phyloP scores from a whole-genome alignment of 305 asterid species.

The Solanum hybrid region DNA sequence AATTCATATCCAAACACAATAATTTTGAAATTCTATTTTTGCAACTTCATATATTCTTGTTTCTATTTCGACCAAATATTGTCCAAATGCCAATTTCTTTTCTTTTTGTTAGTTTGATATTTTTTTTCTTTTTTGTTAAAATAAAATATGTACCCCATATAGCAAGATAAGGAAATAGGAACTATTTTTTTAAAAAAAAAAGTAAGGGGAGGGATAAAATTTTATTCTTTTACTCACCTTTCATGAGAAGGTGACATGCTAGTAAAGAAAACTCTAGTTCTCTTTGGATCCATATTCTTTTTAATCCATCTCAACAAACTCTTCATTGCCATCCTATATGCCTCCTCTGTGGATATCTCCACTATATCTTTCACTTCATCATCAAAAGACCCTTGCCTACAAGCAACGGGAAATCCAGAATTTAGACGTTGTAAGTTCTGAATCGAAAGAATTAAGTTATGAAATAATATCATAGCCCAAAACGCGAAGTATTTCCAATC shows the following conservation, averaged over 20 bases:
- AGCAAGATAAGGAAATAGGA: neutral
- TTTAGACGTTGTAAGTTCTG: neutral
- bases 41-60: neutral
- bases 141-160: neutral
- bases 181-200: neutral
- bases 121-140: neutral
- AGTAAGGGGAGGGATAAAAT: neutral
- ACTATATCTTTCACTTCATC: conserved; percentile 41
- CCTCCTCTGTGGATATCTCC: conserved; percentile 43
- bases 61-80: neutral
- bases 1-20: neutral
- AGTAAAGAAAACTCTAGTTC: conserved; percentile 55
- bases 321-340: conserved; percentile 59
- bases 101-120: neutral
- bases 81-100: neutral
- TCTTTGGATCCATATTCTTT: conserved; percentile 44
- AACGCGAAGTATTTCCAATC: neutral
- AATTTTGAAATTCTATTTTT: neutral
- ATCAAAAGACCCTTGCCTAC: conserved; percentile 41
- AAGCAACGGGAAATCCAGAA: neutral
- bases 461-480: neutral
- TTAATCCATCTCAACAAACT: conserved; percentile 54
- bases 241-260: conserved; percentile 71
- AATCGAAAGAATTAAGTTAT: neutral
- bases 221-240: conserved; percentile 27